Evolutionary conservation across 2,329 filamentous ascomycete genomes (phyloP), one percentile per base, ranked within the genome.

Genomic region (Verticillium nubilum): DNA sequence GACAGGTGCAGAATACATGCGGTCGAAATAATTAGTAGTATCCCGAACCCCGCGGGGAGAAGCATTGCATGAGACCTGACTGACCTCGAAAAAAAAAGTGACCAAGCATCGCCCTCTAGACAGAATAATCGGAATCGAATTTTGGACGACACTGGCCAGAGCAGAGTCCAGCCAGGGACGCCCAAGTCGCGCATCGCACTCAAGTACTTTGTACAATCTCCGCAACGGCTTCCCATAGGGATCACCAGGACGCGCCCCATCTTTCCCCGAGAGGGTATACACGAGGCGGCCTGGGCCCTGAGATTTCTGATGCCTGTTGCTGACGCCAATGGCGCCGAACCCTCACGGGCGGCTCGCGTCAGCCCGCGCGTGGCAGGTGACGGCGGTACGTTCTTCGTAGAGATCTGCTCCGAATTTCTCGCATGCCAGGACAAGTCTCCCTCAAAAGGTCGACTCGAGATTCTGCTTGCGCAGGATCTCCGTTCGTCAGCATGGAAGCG

Each of bases 381-480:
- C 71, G 66, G 65, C 69, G 73, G 73, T 73, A 68, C 17, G 65
- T 71, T 74, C 70, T 29, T 53, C 59, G 61, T 92, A 90, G 91
- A 93, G 90, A 93, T 87, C 19, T 95, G 90, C 91, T 95, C 91
- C 91, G 91, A 95, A 94, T 95, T 95, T 95, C 91, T 92, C 91
- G 93, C 92, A 92, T 93, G 91, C 91, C 78, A 65, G 59, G 56
- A 56, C 62, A 27, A 50, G n/a, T 50, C n/a, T 50, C 42, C 42
- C 42, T 25, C 19, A 19, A 50, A 10, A 50, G 42, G 42, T 50
- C 42, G 42, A 50, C 42, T 29, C 58, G 67, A 71, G 70, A 70
- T 67, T 65, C 65, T 65, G 67, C 68, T 68, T 65, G 64, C 68
- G 69, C 68, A 65, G 66, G 68, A 67, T 80, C 80, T 91, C 83